Evolutionary conservation across 2,329 filamentous ascomycete species (phyloP).

Genomic region (Clonostachys chloroleuca): DNA sequence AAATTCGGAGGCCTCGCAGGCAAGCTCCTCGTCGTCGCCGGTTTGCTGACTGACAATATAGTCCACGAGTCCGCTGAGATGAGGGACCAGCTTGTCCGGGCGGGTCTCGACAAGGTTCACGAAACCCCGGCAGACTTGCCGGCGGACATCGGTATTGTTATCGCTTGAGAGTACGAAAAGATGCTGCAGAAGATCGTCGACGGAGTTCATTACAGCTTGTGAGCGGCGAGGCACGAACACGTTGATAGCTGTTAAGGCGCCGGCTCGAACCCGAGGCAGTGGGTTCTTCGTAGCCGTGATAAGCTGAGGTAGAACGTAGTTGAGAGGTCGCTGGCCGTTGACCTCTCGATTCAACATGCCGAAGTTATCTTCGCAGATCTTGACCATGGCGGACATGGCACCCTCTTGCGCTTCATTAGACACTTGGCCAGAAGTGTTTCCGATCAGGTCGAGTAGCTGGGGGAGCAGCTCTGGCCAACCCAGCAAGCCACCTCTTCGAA

Average conservation of each 20-base stretch:
- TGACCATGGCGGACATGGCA: constrained; percentile 86
- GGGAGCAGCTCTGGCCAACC: constrained; percentile 89
- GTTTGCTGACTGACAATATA: constrained; percentile 91
- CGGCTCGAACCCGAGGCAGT: constrained; percentile 71
- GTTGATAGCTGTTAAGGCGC: constrained; percentile 82
- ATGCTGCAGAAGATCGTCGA: constrained; percentile 77
- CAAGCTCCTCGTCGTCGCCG: constrained; percentile 82
- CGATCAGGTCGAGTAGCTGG: constrained; percentile 73
- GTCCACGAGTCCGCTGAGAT: constrained; percentile 82
- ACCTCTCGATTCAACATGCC: constrained; percentile 83
- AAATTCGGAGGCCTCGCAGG: constrained; percentile 93
- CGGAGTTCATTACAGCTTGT: constrained; percentile 72
- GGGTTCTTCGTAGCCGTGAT: constrained; percentile 79
- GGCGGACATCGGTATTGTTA: constrained; percentile 73
- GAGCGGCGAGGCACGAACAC: constrained; percentile 85
- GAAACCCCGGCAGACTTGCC: constrained; percentile 90
- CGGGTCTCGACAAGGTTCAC: constrained; percentile 87
- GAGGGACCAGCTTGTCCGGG: constrained; percentile 84
- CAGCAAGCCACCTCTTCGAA: constrained; percentile 78
- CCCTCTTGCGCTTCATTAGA: constrained; percentile 78
- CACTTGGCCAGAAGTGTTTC: constrained; percentile 65
- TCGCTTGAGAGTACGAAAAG: constrained; percentile 81
- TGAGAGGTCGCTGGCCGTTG: constrained; percentile 81
- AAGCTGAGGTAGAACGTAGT: constrained; percentile 85
- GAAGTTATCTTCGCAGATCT: constrained; percentile 96